These are phyloP conservation scores for Geosmithia flava DNA, from an alignment of 2,329 filamentous ascomycete species.

Conservation along the genomic window DNA sequence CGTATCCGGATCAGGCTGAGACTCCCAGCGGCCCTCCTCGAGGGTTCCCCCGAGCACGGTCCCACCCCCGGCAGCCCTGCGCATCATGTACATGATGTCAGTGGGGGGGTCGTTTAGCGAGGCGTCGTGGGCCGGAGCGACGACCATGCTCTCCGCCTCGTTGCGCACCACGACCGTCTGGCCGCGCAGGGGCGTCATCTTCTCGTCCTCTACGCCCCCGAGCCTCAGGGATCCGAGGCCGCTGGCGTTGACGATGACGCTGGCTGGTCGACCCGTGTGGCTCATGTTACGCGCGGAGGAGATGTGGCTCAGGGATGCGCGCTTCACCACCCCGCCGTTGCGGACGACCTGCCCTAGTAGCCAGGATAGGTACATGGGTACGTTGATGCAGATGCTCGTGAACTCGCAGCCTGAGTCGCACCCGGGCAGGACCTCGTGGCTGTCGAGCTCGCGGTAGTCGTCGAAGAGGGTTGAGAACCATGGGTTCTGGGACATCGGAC, in stretches of 20 bases:
- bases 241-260: slow-evolving; percentile 66
- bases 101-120: slow-evolving; percentile 60
- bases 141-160: slow-evolving; percentile 57
- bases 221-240: slow-evolving; percentile 64
- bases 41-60: slow-evolving; percentile 82
- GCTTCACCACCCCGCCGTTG: slow-evolving; percentile 55
- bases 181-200: slow-evolving; percentile 64
- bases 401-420: slow-evolving; percentile 46
- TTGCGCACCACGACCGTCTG: slow-evolving; percentile 80
- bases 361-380: slow-evolving; percentile 76
- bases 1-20: slow-evolving; percentile 63
- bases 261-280: slow-evolving; percentile 43
- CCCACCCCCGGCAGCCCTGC: slow-evolving; percentile 65
- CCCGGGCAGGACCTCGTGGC: slow-evolving; percentile 38
- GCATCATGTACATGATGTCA: slow-evolving; percentile 74
- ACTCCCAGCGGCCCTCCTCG: slow-evolving; percentile 68
- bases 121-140: slow-evolving; percentile 56
- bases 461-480: slow-evolving; percentile 65
- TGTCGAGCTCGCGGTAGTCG: slow-evolving; percentile 55
- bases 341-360: slow-evolving; percentile 68
- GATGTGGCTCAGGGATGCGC: slow-evolving; percentile 54
- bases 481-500: slow-evolving; percentile 50
- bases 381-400: slow-evolving; percentile 85
- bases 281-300: slow-evolving; percentile 13
- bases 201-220: slow-evolving; percentile 67